These are phyloP conservation scores for Pythium sukuiense DNA, from an alignment of 352 stramenopile genomes.

Conservation along the genomic window DNA sequence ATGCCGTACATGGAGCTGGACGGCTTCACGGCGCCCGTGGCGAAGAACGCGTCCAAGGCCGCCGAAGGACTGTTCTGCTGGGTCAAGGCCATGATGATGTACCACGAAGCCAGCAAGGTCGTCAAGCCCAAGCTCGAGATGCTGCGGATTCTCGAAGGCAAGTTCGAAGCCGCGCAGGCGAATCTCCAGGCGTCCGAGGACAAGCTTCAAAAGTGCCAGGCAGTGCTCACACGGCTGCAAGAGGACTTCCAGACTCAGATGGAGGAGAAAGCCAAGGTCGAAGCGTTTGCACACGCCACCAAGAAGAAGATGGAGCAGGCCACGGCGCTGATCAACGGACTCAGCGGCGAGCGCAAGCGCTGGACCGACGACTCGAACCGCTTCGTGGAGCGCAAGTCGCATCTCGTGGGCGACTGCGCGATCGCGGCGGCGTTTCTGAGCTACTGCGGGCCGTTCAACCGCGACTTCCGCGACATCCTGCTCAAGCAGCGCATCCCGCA, in stretches of 20 bases:
- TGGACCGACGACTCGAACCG: constrained; percentile 90
- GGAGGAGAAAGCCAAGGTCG: constrained; percentile 82
- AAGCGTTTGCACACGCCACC: constrained; percentile 80
- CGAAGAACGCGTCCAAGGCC: constrained; percentile 89
- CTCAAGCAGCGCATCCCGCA: constrained; percentile 57
- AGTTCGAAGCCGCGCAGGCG: constrained; percentile 81
- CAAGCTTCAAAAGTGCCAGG: constrained; percentile 67
- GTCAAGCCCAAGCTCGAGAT: constrained; percentile 93
- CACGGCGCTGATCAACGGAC: constrained; percentile 83
- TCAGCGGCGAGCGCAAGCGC: constrained; percentile 77
- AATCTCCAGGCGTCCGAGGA: constrained; percentile 71
- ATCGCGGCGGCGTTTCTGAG: constrained; percentile 85
- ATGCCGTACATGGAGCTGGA: constrained; percentile 88
- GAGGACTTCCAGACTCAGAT: constrained; percentile 90
- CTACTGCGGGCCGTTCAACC: constrained; percentile 92
- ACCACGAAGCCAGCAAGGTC: constrained; percentile 91
- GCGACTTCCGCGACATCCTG: constrained; percentile 72
- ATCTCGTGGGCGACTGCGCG: constrained; percentile 87
- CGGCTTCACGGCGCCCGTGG: constrained; percentile 74
- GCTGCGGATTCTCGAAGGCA: constrained; percentile 85
- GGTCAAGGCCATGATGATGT: constrained; percentile 91
- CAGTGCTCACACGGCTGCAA: constrained; percentile 68
- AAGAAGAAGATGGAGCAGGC: constrained; percentile 91
- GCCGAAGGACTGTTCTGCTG: constrained; percentile 90
- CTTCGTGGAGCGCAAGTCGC: constrained; percentile 79